Evolutionary conservation across 768 basidiomycete genomes (phyloP), one percentile per base, ranked within the genome.

Genomic region (Kwoniella sp.): DNA sequence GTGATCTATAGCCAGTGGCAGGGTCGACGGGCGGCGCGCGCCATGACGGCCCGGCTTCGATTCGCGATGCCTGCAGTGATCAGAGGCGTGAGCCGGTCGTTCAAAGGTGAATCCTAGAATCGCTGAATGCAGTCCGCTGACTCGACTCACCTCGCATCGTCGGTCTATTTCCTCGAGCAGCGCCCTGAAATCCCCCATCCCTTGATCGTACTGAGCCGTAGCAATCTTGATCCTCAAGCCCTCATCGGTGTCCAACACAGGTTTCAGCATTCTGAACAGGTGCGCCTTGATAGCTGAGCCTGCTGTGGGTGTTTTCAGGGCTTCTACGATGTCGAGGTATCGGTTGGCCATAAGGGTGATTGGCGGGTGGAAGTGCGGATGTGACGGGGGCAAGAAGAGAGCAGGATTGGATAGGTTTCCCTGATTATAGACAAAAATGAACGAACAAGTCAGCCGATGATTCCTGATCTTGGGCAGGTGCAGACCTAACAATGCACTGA

Each of bases 381-480:
- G 76, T 26, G 67, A 63, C 2, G 75, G 68, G 0, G 79, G 74
- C 22, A 79, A 66, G 71, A 84, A 97, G 13, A 97, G 76, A 0
- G 92, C 88, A 0, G 91, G 89, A 74, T 99, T 97, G 78, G 96
- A 96, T 0, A 99, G 83, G 68, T 94, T 89, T 0, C 92, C 94
- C 82, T 96, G 56, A 8, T 41, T n/a, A n/a, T n/a, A n/a, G n/a
- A n/a, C n/a, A n/a, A 20, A 41, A 41, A 41, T 9, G 38, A 41
- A 20, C 38, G 38, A 20, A 41, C 38, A 7, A 23, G 47, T 48
- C 47, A 31, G 37, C 13, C 58, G 48, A 15, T 26, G 50, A 9
- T 52, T 9, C 9, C 20, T 22, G 9, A 9, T 22, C 25, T 11
- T 26, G 23, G 20, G 11, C 50, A 20, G 12, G 23, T 41, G 38